phyloP scores from a whole-genome alignment of 257 asterid genomes.

The Oldenlandia corymbosa region DNA sequence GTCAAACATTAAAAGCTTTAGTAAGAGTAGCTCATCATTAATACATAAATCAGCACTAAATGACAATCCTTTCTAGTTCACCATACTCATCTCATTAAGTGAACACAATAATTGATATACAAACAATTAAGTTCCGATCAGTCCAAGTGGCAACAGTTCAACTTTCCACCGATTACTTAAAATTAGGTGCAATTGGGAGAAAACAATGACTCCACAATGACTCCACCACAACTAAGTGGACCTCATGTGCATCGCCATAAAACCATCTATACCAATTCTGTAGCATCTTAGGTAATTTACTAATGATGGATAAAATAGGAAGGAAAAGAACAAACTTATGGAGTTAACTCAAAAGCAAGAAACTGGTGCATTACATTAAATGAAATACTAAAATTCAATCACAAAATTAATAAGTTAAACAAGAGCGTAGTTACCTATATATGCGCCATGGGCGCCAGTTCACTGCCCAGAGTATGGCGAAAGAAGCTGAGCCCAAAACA shows the following conservation, averaged over 20 bases:
- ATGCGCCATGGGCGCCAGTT: slow-evolving; percentile 99
- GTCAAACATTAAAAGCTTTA: not conserved
- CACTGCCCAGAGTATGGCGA: slow-evolving; percentile 88
- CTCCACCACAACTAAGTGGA: not conserved
- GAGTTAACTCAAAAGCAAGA: not conserved
- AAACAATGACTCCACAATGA: no score
- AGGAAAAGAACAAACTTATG: not conserved
- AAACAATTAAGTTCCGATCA: not conserved
- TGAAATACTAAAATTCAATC: slow-evolving; percentile 3
- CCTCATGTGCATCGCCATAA: not conserved
- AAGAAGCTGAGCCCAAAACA: slow-evolving; percentile 73
- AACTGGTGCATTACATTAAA: slow-evolving; percentile 3
- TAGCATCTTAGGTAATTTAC: not conserved
- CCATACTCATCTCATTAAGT: no score
- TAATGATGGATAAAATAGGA: not conserved
- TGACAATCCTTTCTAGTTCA: no score
- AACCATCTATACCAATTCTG: not conserved
- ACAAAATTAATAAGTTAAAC: not conserved
- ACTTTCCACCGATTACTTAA: not conserved
- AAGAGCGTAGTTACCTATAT: slow-evolving; percentile 53
- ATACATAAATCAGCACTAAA: no score
- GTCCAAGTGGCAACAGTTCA: not conserved
- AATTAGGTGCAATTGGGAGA: not conserved
- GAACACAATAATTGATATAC: not conserved
- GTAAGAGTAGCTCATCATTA: not conserved